Conservation (phyloP, 169 alveolate genomes). For the Babesia divergens region DNA sequence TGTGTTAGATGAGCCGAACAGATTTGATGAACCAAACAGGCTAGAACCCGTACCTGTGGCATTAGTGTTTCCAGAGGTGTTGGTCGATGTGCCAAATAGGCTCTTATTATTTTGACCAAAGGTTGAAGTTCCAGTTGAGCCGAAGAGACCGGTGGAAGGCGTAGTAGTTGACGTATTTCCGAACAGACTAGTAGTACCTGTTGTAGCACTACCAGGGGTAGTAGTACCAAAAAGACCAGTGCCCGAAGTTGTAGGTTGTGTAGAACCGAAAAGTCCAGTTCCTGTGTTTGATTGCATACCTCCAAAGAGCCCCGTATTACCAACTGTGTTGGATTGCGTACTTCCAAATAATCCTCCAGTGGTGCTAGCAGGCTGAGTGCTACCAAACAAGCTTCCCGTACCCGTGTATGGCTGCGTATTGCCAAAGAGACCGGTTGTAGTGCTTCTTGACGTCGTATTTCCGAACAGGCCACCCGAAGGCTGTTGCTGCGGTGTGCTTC, state of each 20-base stretch:
- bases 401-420: slow-evolving; percentile 21
- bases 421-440: slow-evolving; percentile 40
- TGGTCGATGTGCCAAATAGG: background rate
- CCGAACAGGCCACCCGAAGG: slow-evolving; percentile 3
- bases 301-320: slow-evolving; percentile 5
- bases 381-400: slow-evolving; percentile 20
- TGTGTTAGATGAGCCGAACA: slow-evolving; percentile 1
- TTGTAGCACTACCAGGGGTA: slow-evolving; percentile 3
- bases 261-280: slow-evolving; percentile 41
- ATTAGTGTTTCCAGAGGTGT: background rate
- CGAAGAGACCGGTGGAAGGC: slow-evolving; percentile 23
- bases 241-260: slow-evolving; percentile 21
- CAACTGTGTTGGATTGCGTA: slow-evolving; percentile 16
- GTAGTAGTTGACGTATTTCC: slow-evolving; percentile 40
- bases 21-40: background rate
- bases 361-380: slow-evolving; percentile 12
- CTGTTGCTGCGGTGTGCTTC: slow-evolving; percentile 9
- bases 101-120: slow-evolving; percentile 2
- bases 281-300: slow-evolving; percentile 11
- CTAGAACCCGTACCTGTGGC: background rate
- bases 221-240: slow-evolving; percentile 44
- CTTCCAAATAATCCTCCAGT: slow-evolving; percentile 40
- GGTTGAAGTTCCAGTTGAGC: slow-evolving; percentile 15
- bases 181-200: slow-evolving; percentile 39
- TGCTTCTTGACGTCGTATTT: background rate